phyloP scores from a whole-genome alignment of 2,329 filamentous ascomycete species.

The Pestalotiopsis sp. region DNA sequence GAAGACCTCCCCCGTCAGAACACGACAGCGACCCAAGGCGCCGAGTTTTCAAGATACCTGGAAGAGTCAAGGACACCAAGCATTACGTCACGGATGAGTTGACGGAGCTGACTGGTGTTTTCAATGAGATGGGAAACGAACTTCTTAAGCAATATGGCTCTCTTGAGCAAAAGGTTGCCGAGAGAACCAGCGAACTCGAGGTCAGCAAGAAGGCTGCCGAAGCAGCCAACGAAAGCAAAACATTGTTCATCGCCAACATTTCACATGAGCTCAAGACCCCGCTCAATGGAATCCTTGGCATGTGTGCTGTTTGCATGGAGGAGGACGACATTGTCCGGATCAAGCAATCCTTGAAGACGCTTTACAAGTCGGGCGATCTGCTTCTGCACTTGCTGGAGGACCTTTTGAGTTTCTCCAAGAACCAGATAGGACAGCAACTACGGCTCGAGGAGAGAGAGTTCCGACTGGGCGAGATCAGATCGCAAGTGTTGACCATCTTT shows the following conservation, averaged over 20 bases:
- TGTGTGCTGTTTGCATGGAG: slow-evolving; percentile 91
- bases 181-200: slow-evolving; percentile 81
- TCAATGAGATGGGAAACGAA: slow-evolving; percentile 94
- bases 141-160: slow-evolving; percentile 82
- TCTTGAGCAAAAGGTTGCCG: slow-evolving; percentile 80
- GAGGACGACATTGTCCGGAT: slow-evolving; percentile 78
- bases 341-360: slow-evolving; percentile 80
- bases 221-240: slow-evolving; percentile 96
- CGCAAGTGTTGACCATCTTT: slow-evolving; percentile 83
- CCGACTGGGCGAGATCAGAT: slow-evolving; percentile 76
- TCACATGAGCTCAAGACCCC: slow-evolving; percentile 87
- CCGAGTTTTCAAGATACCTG: slow-evolving; percentile 78
- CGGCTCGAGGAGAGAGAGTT: slow-evolving; percentile 85
- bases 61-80: slow-evolving; percentile 73
- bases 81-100: slow-evolving; percentile 80
- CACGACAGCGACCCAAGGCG: slow-evolving; percentile 41
- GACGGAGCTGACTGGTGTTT: slow-evolving; percentile 80
- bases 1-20: slow-evolving; percentile 26
- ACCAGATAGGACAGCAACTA: slow-evolving; percentile 85
- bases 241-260: slow-evolving; percentile 95
- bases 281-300: slow-evolving; percentile 91
- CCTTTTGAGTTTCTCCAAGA: slow-evolving; percentile 89
- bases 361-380: slow-evolving; percentile 87
- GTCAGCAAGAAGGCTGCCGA: slow-evolving; percentile 90
- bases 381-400: slow-evolving; percentile 86